Conservation (phyloP, 768 basidiomycete genomes). For the Lentinula detonsa region DNA sequence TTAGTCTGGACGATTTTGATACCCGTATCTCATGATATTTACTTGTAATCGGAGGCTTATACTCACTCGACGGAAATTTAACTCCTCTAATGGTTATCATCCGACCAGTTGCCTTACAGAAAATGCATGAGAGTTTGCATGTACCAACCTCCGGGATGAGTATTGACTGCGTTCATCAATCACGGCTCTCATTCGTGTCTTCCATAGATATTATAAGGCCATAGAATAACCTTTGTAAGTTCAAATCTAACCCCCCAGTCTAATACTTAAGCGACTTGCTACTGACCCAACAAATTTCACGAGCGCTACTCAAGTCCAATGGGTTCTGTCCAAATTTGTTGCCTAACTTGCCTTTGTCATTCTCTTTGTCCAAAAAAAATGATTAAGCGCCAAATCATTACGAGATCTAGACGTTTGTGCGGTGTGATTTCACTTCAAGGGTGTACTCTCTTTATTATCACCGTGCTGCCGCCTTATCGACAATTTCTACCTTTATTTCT, state of each 20-base stretch:
- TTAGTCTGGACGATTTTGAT: background rate
- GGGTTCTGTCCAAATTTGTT: background rate
- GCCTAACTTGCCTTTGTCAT: background rate
- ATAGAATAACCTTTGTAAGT: too few relatives aligned
- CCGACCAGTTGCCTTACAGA: too few relatives aligned
- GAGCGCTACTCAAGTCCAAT: too few relatives aligned
- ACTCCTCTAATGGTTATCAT: background rate
- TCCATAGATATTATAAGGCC: too few relatives aligned
- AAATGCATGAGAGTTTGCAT: too few relatives aligned
- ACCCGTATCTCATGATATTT: background rate
- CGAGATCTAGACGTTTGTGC: background rate
- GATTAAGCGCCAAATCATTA: background rate
- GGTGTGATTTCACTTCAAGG: background rate
- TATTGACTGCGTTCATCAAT: too few relatives aligned
- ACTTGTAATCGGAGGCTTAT: background rate
- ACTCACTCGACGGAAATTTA: background rate
- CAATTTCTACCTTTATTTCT: background rate
- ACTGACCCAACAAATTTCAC: too few relatives aligned
- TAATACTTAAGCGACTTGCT: too few relatives aligned
- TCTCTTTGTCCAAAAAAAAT: background rate
- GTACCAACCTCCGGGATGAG: too few relatives aligned
- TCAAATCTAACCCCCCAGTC: too few relatives aligned
- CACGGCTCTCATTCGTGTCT: too few relatives aligned
- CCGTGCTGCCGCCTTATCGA: background rate
- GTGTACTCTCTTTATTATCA: constrained; percentile 3